A percentile compares a stretch with the other conserved stretches of the same genome.
Evolutionary conservation across 2,329 filamentous ascomycete species (phyloP).

Genomic region (Decorospora gaudefroyi): DNA sequence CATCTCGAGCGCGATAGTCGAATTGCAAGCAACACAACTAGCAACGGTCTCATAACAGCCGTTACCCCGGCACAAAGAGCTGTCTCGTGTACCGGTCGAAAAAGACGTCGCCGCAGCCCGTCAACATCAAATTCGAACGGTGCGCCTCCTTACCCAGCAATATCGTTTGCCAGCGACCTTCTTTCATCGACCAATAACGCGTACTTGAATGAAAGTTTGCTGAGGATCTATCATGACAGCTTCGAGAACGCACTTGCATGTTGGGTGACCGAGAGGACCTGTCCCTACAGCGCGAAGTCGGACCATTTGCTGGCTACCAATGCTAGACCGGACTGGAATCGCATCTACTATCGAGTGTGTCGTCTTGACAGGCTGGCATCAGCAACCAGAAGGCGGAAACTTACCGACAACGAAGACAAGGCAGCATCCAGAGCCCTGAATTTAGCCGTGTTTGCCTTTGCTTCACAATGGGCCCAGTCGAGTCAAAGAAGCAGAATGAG

Average conservation of each 20-base stretch:
- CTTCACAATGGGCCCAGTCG: constrained; percentile 55
- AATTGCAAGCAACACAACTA: constrained; percentile 6
- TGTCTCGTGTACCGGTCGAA: constrained; percentile 22
- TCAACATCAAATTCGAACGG: constrained; percentile 27
- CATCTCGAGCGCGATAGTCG: constrained; percentile 18
- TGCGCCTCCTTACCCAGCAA: constrained; percentile 24
- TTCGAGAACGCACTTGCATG: constrained; percentile 59
- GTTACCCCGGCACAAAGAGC: constrained; percentile 13
- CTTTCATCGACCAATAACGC: constrained; percentile 44
- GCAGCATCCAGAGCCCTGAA: constrained; percentile 55
- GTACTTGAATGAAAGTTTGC: constrained; percentile 52
- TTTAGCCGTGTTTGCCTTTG: constrained; percentile 58
- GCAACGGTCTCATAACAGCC: background rate
- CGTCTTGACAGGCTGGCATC: constrained; percentile 55
- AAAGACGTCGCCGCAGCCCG: constrained; percentile 33
- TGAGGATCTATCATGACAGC: constrained; percentile 60
- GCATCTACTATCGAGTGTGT: constrained; percentile 57
- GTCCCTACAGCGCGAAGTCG: constrained; percentile 52
- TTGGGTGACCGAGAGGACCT: constrained; percentile 60
- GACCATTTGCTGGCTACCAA: constrained; percentile 37
- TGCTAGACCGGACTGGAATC: constrained; percentile 54
- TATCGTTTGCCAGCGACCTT: constrained; percentile 36
- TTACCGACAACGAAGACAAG: constrained; percentile 52
- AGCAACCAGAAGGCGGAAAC: constrained; percentile 47
- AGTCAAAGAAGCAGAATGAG: constrained; percentile 33